These are phyloP conservation scores for Cadophora luteo-olivacea DNA, from an alignment of 2,329 filamentous ascomycete genomes.

Conservation along the genomic window DNA sequence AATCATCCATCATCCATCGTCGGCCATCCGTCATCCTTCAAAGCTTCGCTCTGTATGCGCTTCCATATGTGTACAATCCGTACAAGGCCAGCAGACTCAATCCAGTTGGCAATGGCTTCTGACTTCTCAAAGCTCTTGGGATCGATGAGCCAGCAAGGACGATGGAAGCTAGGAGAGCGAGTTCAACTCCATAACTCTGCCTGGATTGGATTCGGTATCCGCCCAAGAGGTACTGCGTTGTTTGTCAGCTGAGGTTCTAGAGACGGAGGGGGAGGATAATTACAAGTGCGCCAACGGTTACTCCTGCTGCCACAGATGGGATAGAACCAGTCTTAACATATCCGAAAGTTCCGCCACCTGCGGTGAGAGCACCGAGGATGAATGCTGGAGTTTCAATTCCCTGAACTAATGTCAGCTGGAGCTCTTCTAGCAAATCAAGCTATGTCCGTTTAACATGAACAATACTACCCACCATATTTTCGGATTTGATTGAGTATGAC, in stretches of 20 bases:
- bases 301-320: constrained; percentile 84
- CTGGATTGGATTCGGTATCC: constrained; percentile 79
- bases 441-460: neutral
- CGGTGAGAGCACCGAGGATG: constrained; percentile 81
- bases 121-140: constrained; percentile 81
- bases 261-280: neutral
- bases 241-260: constrained; percentile 12
- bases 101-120: constrained; percentile 83
- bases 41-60: constrained; percentile 55
- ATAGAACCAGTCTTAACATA: constrained; percentile 85
- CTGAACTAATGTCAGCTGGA: constrained; percentile 27
- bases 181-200: constrained; percentile 83
- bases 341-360: constrained; percentile 85
- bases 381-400: constrained; percentile 70
- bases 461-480: constrained; percentile 37
- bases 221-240: constrained; percentile 68
- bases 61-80: constrained; percentile 81
- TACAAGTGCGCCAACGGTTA: constrained; percentile 77
- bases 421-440: neutral
- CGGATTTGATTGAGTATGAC: neutral
- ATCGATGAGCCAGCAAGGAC: constrained; percentile 84
- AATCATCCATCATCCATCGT: neutral
- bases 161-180: constrained; percentile 87
- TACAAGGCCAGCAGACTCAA: constrained; percentile 81
- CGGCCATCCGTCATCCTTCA: neutral